Conservation (phyloP, 441 rosid genomes). For the Euphorbia celastroides region DNA sequence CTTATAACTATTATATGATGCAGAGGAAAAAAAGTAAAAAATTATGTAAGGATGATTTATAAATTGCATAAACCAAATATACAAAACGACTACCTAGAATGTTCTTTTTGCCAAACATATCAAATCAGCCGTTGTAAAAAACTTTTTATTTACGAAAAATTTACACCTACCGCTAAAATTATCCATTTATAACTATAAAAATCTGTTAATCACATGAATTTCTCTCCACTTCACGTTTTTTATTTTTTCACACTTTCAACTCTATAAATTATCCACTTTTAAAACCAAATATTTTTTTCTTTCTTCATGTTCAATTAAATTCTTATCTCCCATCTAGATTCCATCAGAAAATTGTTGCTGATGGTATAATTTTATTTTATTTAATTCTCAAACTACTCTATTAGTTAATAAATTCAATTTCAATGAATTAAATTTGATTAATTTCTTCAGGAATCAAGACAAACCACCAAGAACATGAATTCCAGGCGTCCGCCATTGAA, state of each 20-base stretch:
- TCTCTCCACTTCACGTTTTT: neutral
- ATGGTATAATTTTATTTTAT: neutral
- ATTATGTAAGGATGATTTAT: no score
- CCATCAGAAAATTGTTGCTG: slow-evolving; percentile 7
- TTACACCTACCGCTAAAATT: neutral
- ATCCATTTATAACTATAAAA: neutral
- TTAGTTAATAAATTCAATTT: neutral
- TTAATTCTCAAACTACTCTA: neutral
- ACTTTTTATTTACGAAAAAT: neutral
- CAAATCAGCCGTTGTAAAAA: no score
- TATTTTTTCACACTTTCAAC: neutral
- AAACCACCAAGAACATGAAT: slow-evolving; percentile 17
- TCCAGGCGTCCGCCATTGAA: slow-evolving; percentile 56
- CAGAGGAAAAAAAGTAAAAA: no score
- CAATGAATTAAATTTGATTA: neutral
- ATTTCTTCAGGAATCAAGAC: slow-evolving; percentile 28
- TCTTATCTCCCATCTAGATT: neutral
- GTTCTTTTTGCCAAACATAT: no score
- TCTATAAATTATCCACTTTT: neutral
- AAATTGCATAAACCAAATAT: no score
- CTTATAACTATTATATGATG: no score
- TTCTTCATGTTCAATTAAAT: neutral
- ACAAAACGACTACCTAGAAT: no score
- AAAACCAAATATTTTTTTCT: neutral
- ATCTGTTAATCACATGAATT: neutral